phyloP scores from a whole-genome alignment of 2,329 filamentous ascomycete genomes.

The Xylaria sp. region DNA sequence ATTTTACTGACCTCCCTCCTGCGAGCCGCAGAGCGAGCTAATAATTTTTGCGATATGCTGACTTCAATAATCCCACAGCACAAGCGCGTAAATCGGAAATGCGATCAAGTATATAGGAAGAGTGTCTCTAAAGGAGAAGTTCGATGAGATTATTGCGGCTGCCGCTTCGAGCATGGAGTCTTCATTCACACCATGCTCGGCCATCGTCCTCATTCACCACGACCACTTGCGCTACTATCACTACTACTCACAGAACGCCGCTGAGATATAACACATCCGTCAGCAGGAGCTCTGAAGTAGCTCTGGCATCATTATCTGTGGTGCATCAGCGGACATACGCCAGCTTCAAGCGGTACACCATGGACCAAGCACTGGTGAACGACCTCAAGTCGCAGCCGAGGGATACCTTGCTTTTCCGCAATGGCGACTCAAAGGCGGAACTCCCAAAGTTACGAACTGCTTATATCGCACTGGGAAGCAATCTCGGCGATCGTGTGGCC shows the following conservation, averaged over 20 bases:
- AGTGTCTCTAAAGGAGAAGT: conserved; percentile 27
- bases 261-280: conserved; percentile 23
- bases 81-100: conserved; percentile 5
- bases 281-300: not conserved
- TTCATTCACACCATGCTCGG: conserved; percentile 41
- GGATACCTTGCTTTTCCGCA: conserved; percentile 34
- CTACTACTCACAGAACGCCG: not conserved
- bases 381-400: conserved; percentile 36
- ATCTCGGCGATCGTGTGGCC: conserved; percentile 84
- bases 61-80: not conserved
- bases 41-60: conserved; percentile 21
- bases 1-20: not conserved
- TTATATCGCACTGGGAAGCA: conserved; percentile 92
- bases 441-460: conserved; percentile 59
- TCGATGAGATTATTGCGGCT: conserved; percentile 45
- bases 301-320: conserved; percentile 8
- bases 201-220: conserved; percentile 26
- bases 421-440: conserved; percentile 45
- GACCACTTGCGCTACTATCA: not conserved
- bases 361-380: conserved; percentile 42
- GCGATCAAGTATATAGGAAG: conserved; percentile 29
- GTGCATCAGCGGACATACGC: conserved; percentile 30
- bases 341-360: conserved; percentile 40
- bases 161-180: conserved; percentile 47
- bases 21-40: conserved; percentile 6